phyloP scores from a whole-genome alignment of 306 rosid species.

The Begonia loranthoides region DNA sequence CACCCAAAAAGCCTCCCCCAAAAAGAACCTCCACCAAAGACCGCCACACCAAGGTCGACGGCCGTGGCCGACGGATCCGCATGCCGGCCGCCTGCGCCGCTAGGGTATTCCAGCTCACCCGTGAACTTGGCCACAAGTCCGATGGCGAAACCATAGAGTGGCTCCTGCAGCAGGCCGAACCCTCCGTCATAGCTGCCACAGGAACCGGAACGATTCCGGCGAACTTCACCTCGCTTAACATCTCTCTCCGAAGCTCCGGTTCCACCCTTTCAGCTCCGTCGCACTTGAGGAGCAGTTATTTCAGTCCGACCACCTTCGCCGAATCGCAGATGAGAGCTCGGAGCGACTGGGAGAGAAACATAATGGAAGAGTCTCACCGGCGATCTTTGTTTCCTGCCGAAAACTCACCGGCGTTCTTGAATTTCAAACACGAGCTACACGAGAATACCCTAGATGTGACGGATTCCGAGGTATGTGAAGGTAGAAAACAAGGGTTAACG shows the following conservation, averaged over 20 bases:
- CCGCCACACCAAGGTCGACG: conserved; percentile 87
- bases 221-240: conserved; percentile 78
- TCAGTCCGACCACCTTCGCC: conserved; percentile 30
- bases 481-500: conserved; percentile 51
- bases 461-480: conserved; percentile 24
- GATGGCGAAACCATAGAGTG: conserved; percentile 96
- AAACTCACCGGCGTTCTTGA: conserved; percentile 30
- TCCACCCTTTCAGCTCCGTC: conserved; percentile 81
- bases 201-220: conserved; percentile 95
- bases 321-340: conserved; percentile 19
- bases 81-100: conserved; percentile 98
- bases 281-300: conserved; percentile 45
- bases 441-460: conserved; percentile 13
- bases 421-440: conserved; percentile 51
- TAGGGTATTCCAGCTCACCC: conserved; percentile 79
- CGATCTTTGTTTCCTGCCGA: conserved; percentile 24
- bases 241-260: conserved; percentile 92
- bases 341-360: conserved; percentile 35
- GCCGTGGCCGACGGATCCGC: conserved; percentile 98
- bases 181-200: conserved; percentile 81
- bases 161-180: conserved; percentile 94
- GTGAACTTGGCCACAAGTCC: conserved; percentile 85
- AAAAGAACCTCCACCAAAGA: conserved; percentile 71
- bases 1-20: conserved; percentile 36
- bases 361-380: conserved; percentile 34